Evolutionary conservation across 352 stramenopile species (phyloP), one percentile per base, ranked within the genome.

Genomic region (Pythium graminicola): DNA sequence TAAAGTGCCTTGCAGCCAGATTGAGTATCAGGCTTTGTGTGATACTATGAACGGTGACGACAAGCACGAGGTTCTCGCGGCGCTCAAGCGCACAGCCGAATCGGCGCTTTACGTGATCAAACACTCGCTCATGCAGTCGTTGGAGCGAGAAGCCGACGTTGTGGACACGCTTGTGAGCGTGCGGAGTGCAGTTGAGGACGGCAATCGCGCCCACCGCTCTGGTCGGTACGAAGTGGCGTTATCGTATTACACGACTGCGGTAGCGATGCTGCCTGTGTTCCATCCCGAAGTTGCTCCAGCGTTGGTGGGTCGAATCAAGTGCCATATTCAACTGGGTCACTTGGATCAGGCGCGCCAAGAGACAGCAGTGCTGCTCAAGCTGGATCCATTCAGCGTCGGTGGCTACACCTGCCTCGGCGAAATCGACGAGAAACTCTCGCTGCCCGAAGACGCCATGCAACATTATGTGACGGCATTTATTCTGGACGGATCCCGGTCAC

Each of bases 381-480:
- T 89, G 16, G 76, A 89, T 50, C 75, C 72, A 29, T 91, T 86
- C 62, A 85, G 69, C 57, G 64, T 72, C 29, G 77, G 69, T 4
- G 80, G 73, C 32, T 91, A 91, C 64, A 66, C 75, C 42, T 85
- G 75, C 55, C 50, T 89, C n/a, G 80, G 73, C 24, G 70, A 64
- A 26, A 70, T 87, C 27, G 69, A 85, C 39, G 77, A 89, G 33
- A 77, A 85, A 48, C 61, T 57, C 6, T 54, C 57, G 0, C 58
- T 72, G 9, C 62, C 71, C 2, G 64, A 88, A 52, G 54, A 65
- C n/a, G 76, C 82, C 6, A 86, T 93, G 79, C 82, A 93, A 61
- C 70, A 91, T 41, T 89, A 79, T 31, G 78, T 93, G 36, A 84
- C 81, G 2, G 72, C 78, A 5, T 93, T 93, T 51, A 87, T 93